phyloP scores from a whole-genome alignment of 2,329 filamentous ascomycete genomes.

The Ophiobolus disseminans region DNA sequence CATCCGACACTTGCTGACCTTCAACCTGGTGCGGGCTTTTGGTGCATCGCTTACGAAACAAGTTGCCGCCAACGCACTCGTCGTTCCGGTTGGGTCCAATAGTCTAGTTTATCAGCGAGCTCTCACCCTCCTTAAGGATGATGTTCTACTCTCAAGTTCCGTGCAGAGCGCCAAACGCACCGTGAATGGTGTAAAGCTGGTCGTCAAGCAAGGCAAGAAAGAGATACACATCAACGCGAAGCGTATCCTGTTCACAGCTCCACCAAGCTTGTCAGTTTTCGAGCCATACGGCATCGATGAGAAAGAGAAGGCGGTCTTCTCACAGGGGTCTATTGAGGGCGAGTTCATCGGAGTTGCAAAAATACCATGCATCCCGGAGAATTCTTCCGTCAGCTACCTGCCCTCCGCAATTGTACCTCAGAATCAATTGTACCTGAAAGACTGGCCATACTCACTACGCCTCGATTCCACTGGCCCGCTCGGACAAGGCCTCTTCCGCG shows the following conservation, averaged over 20 bases:
- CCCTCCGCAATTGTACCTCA: conserved; percentile 10
- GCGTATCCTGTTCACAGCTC: conserved; percentile 24
- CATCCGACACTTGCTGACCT: conserved; percentile 20
- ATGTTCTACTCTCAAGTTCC: conserved; percentile 17
- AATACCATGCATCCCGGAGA: conserved; percentile 30
- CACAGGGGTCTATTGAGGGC: conserved; percentile 9
- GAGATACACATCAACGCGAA: conserved; percentile 26
- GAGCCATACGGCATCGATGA: conserved; percentile 16
- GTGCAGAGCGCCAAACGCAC: conserved; percentile 12
- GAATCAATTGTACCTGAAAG: conserved; percentile 22
- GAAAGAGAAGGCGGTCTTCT: conserved; percentile 20
- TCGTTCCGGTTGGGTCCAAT: conserved; percentile 25
- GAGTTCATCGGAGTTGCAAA: conserved; percentile 22
- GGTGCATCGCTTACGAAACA: conserved; percentile 22
- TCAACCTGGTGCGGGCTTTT: conserved; percentile 28
- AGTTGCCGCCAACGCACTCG: conserved; percentile 10
- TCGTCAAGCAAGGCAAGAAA: conserved; percentile 9
- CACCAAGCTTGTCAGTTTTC: conserved; percentile 17
- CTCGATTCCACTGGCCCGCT: conserved; percentile 26
- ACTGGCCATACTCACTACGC: conserved; percentile 24
- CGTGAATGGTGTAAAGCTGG: conserved; percentile 4
- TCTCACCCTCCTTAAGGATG: conserved; percentile 19
- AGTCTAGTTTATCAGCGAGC: conserved; percentile 31
- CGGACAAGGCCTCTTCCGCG: conserved; percentile 20
- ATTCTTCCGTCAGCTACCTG: conserved; percentile 19